Percentiles rank a stretch among this genome's conserved stretches.
These are phyloP conservation scores for Puccinellia tenuiflora DNA, from an alignment of 176 grass and related monocot species.

Conservation along the genomic window DNA sequence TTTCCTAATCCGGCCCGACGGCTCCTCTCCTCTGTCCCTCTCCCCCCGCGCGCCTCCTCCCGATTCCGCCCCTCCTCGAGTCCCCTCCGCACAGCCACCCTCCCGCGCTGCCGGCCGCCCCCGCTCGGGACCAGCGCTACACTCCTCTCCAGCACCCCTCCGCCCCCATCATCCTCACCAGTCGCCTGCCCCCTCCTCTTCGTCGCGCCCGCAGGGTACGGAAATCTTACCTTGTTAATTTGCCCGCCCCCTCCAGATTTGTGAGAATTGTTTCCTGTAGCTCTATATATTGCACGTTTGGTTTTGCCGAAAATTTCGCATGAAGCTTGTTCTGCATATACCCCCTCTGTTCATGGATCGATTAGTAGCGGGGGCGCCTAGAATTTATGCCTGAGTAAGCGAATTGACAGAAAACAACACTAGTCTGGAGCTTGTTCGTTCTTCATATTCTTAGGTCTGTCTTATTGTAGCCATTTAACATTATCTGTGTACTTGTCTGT, in stretches of 20 bases:
- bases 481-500: neutral
- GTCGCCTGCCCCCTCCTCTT: neutral
- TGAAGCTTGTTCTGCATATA: neutral
- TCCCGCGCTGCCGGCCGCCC: neutral
- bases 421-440: neutral
- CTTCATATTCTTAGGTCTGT: neutral
- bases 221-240: neutral
- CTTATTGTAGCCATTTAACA: neutral
- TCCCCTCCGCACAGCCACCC: neutral
- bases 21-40: neutral
- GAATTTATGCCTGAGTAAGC: neutral
- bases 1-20: neutral
- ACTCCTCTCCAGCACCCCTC: neutral
- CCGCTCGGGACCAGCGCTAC: neutral
- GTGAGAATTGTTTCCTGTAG: neutral
- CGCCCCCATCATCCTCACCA: neutral
- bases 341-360: neutral
- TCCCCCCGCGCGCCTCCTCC: neutral
- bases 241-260: neutral
- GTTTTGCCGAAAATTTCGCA: neutral
- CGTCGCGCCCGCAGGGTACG: neutral
- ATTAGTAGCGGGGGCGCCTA: neutral
- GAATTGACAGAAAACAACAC: neutral
- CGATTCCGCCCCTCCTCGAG: neutral
- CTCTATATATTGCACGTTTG: neutral